phyloP scores from a whole-genome alignment of 208 protist species.

The Trypanosoma congolense region DNA sequence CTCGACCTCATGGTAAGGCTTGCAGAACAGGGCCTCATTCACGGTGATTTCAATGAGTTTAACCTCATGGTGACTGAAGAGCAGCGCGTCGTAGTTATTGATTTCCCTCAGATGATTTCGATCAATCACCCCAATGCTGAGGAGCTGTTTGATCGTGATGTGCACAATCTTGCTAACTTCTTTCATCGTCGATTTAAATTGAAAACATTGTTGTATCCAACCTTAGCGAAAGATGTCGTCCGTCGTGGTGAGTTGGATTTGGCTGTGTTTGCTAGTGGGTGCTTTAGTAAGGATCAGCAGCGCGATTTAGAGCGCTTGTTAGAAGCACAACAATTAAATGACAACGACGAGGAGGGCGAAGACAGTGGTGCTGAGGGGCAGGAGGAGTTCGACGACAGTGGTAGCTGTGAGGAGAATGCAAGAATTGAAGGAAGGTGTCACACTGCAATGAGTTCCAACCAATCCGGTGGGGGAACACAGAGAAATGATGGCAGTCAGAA shows the following conservation, averaged over 20 bases:
- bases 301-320: constrained; percentile 72
- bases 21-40: constrained; percentile 94
- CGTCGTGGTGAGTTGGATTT: constrained; percentile 70
- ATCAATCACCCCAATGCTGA: constrained; percentile 94
- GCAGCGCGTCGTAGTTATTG: constrained; percentile 95
- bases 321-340: constrained; percentile 30
- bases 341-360: constrained; percentile 22
- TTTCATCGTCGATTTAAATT: constrained; percentile 92
- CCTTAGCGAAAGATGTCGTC: constrained; percentile 73
- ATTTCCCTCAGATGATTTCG: constrained; percentile 99
- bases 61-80: constrained; percentile 96
- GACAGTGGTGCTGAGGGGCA: constrained; percentile 4
- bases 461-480: too few relatives aligned
- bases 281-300: constrained; percentile 65
- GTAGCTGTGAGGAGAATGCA: background rate
- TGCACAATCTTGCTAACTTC: constrained; percentile 94
- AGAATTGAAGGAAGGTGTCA: too few relatives aligned
- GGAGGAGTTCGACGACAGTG: background rate
- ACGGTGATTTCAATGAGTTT: constrained; percentile 99
- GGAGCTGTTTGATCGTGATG: constrained; percentile 96
- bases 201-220: constrained; percentile 51
- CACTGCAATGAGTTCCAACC: too few relatives aligned
- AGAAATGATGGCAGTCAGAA: too few relatives aligned
- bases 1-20: constrained; percentile 93
- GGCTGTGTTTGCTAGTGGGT: constrained; percentile 75